Evolutionary conservation across 2,329 filamentous ascomycete genomes (phyloP), one percentile per base, ranked within the genome.

Genomic region (Aspergillus brunneoviolaceus): DNA sequence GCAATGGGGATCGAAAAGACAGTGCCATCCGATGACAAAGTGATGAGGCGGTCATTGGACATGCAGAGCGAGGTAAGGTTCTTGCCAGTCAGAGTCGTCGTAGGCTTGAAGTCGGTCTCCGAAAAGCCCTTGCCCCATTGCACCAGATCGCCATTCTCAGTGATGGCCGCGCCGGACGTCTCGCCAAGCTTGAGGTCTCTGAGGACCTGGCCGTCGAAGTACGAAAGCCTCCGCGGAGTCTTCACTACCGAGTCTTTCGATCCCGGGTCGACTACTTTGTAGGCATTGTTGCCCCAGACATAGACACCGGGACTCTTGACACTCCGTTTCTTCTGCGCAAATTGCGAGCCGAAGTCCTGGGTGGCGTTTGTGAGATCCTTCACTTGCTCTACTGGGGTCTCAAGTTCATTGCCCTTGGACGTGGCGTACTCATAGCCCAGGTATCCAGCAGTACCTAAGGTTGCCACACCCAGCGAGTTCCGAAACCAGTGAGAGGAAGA

Each of bases 51-150:
- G 74, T 97, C 93, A 62, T 84, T 82, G 0, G 93, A 96, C 52
- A 96, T 82, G 47, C 87, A 85, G 49, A 97, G 79, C 59, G 91
- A 91, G 60, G 84, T 78, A 53, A 98, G 80, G 68, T 96, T 85
- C 74, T 96, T 96, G 58, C 93, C 94, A 61, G 79, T 87, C 57
- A 99, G 77, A 0, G 94, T 97, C 52, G 83, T 80, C 1, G 82
- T 82, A 0, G 94, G 95, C 31, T 81, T 79, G 10, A 81, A 84
- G 31, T 85, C 80, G 4, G 85, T 82, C 58, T 84, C 82, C 6
- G 89, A 89, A 72, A 89, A 97, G 3, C 83, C 91, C 3, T 83
- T 82, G 1, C 95, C 95, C 95, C 95, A 99, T 78, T 98, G 93
- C 12, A 97, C 81, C 49, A 99, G 76, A 72, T 98, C 90, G 4